Conservation (phyloP, 2,329 filamentous ascomycete genomes). For the Thelonectria blattea region DNA sequence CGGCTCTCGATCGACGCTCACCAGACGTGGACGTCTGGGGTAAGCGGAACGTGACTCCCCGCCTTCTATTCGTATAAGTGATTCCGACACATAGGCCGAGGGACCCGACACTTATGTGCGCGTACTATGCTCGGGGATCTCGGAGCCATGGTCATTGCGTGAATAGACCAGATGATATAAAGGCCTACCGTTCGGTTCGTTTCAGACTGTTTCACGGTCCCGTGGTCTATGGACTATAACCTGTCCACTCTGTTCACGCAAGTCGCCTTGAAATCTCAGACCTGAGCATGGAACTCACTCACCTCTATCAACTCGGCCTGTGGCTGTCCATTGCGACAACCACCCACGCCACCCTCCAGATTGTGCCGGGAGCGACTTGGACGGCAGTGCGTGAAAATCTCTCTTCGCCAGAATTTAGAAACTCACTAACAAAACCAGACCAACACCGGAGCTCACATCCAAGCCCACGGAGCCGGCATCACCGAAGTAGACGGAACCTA, state of each 20-base stretch:
- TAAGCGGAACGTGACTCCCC: not conserved
- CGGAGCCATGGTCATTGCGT: slow-evolving; percentile 1
- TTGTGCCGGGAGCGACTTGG: slow-evolving; percentile 55
- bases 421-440: slow-evolving; percentile 34
- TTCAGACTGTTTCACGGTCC: not conserved
- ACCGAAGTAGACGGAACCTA: slow-evolving; percentile 61
- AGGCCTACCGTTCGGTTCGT: not conserved
- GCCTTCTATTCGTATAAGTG: not conserved
- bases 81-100: not conserved
- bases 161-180: not conserved
- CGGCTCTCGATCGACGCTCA: not conserved
- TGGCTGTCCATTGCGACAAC: not conserved
- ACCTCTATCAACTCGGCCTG: slow-evolving; percentile 2
- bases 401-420: accelerated
- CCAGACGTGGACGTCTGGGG: not conserved
- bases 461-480: slow-evolving; percentile 71
- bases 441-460: slow-evolving; percentile 60
- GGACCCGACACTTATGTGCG: not conserved
- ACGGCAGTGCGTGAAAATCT: slow-evolving; percentile 44
- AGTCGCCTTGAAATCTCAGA: not conserved
- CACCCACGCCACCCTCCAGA: slow-evolving; percentile 6
- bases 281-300: not conserved
- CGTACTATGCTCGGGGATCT: not conserved
- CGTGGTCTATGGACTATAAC: not conserved
- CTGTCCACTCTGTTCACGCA: not conserved